Evolutionary conservation across 352 stramenopile species (phyloP).

Genomic region (Globisporangium uncinulatum): DNA sequence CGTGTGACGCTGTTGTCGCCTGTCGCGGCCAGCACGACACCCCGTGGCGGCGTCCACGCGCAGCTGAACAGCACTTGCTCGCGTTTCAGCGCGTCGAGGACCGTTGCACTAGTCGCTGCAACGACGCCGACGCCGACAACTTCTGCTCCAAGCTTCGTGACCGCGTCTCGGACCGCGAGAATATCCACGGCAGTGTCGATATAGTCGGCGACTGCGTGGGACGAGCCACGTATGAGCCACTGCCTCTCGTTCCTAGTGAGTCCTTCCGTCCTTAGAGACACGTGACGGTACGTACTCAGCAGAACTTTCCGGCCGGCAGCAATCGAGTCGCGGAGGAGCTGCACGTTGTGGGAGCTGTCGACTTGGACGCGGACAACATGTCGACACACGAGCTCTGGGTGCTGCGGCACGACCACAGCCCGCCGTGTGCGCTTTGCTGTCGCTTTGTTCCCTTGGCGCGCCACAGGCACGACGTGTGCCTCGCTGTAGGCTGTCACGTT

Average conservation of each 20-base stretch:
- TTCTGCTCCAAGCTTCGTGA: slow-evolving; percentile 32
- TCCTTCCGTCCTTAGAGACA: too few relatives aligned
- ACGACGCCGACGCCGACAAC: slow-evolving; percentile 47
- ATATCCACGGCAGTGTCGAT: slow-evolving; percentile 38
- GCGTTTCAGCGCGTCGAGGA: slow-evolving; percentile 31
- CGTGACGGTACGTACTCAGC: neutral
- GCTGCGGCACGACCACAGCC: neutral
- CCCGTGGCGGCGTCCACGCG: slow-evolving; percentile 36
- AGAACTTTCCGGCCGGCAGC: neutral
- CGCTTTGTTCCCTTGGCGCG: neutral
- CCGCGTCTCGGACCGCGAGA: slow-evolving; percentile 34
- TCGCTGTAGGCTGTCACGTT: neutral
- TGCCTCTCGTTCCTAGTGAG: neutral
- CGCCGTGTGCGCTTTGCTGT: neutral
- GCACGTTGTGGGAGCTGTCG: neutral
- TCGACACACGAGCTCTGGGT: neutral
- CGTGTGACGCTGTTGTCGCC: slow-evolving; percentile 5
- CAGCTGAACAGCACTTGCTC: slow-evolving; percentile 38
- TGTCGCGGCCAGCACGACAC: slow-evolving; percentile 21
- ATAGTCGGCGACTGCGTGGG: slow-evolving; percentile 37
- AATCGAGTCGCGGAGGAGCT: neutral
- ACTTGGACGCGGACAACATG: neutral
- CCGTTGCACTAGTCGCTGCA: slow-evolving; percentile 25
- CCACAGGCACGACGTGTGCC: neutral
- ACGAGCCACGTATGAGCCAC: neutral